Evolutionary conservation across 139 green algal species (phyloP).

Genomic region (Mychonastes homosphaera): DNA sequence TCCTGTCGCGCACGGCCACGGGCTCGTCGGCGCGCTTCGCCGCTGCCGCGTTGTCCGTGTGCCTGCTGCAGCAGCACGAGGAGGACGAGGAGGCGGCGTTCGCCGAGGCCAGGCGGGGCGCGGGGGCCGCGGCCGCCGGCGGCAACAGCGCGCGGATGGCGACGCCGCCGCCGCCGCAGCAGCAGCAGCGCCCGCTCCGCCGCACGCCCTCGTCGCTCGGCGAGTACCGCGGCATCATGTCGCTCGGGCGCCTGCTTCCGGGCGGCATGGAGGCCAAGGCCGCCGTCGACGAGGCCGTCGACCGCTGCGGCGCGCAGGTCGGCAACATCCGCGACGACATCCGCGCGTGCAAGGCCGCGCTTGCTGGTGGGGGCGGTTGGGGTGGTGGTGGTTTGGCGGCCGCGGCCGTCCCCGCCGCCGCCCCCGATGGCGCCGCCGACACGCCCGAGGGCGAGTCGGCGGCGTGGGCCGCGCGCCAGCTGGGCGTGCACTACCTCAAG

Average conservation of each 20-base stretch:
- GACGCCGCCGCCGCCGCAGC: neutral
- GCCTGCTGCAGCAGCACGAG: constrained; percentile 19
- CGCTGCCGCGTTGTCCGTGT: constrained; percentile 30
- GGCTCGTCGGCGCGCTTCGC: constrained; percentile 57
- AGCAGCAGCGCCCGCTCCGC: neutral
- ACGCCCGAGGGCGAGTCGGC: constrained; percentile 8
- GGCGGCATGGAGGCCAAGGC: constrained; percentile 58
- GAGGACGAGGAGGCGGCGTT: constrained; percentile 12
- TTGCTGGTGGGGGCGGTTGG: neutral
- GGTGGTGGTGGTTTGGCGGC: no score
- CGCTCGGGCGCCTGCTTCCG: constrained; percentile 51
- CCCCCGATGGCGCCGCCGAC: neutral
- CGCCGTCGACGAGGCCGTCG: constrained; percentile 62
- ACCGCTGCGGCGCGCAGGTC: constrained; percentile 26
- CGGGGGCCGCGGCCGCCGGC: constrained; percentile 1
- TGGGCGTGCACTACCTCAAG: constrained; percentile 87
- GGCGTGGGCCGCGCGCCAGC: constrained; percentile 46
- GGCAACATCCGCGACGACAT: constrained; percentile 69
- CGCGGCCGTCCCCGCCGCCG: neutral
- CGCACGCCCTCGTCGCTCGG: constrained; percentile 23
- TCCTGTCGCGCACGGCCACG: constrained; percentile 59
- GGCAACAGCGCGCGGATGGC: neutral
- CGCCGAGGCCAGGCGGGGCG: neutral
- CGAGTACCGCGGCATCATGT: constrained; percentile 64
- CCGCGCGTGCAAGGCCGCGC: constrained; percentile 22